Conservation (phyloP, 2,329 filamentous ascomycete genomes). For the Colletotrichum eleusines region DNA sequence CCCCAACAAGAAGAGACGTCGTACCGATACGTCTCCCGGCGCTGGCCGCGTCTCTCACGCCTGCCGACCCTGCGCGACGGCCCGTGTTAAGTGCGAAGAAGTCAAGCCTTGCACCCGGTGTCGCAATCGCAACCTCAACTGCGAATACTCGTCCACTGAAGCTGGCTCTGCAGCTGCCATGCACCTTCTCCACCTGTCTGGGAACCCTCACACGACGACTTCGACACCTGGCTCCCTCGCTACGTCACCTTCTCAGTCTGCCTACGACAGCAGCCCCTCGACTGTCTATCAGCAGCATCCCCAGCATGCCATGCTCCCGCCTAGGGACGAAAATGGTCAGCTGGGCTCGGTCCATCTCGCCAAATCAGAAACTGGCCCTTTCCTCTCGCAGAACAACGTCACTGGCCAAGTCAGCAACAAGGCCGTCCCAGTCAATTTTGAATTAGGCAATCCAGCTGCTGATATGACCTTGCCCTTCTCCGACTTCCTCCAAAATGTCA, state of each 20-base stretch:
- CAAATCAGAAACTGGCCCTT: slow-evolving; percentile 51
- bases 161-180: slow-evolving; percentile 56
- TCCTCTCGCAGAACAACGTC: slow-evolving; percentile 52
- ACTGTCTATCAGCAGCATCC: slow-evolving; percentile 44
- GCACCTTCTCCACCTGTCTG: slow-evolving; percentile 59
- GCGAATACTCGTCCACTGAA: slow-evolving; percentile 56
- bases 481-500: slow-evolving; percentile 63
- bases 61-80: slow-evolving; percentile 63
- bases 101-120: slow-evolving; percentile 66
- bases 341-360: slow-evolving; percentile 45
- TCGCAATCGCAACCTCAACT: slow-evolving; percentile 59
- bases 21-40: slow-evolving; percentile 58
- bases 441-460: slow-evolving; percentile 31
- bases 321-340: slow-evolving; percentile 46
- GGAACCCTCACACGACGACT: slow-evolving; percentile 48
- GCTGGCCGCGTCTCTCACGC: slow-evolving; percentile 65
- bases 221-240: slow-evolving; percentile 40
- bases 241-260: slow-evolving; percentile 43
- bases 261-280: slow-evolving; percentile 42
- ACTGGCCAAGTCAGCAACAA: slow-evolving; percentile 47
- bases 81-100: slow-evolving; percentile 68
- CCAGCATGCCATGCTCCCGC: slow-evolving; percentile 39
- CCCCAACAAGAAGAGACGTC: slow-evolving; percentile 60
- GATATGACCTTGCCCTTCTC: slow-evolving; percentile 55
- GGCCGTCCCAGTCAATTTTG: slow-evolving; percentile 28